Evolutionary conservation across 2,329 filamentous ascomycete species (phyloP).

Genomic region (Botrytis galanthina): DNA sequence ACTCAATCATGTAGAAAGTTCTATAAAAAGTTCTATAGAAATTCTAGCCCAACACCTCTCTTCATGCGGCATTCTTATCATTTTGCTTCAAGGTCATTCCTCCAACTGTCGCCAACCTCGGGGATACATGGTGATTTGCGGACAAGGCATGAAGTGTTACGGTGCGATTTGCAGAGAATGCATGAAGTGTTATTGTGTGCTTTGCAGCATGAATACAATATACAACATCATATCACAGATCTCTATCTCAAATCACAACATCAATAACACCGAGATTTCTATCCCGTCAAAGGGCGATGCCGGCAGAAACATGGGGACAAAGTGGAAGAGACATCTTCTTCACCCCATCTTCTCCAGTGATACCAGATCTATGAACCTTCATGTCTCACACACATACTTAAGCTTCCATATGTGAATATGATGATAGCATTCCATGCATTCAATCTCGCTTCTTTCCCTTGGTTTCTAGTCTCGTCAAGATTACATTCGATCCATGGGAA

Average conservation of each 20-base stretch:
- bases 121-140: not conserved
- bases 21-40: not conserved
- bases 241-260: too few species aligned
- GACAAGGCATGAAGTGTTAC: too few species aligned
- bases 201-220: not conserved
- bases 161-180: not conserved
- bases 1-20: not conserved
- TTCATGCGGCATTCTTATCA: not conserved
- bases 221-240: too few species aligned
- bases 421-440: not conserved
- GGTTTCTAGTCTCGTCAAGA: not conserved
- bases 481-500: not conserved
- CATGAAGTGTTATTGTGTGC: not conserved
- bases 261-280: not conserved
- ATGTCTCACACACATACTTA: not conserved
- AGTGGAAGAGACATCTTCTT: not conserved
- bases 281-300: not conserved
- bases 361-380: not conserved
- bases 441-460: not conserved
- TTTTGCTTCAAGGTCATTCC: not conserved
- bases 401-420: not conserved
- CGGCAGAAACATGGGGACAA: too few species aligned
- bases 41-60: not conserved
- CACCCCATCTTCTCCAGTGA: not conserved
- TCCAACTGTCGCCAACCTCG: too few species aligned